These are phyloP conservation scores for Chlamydomonas incerta DNA, from an alignment of 139 green algal genomes.

Conservation along the genomic window DNA sequence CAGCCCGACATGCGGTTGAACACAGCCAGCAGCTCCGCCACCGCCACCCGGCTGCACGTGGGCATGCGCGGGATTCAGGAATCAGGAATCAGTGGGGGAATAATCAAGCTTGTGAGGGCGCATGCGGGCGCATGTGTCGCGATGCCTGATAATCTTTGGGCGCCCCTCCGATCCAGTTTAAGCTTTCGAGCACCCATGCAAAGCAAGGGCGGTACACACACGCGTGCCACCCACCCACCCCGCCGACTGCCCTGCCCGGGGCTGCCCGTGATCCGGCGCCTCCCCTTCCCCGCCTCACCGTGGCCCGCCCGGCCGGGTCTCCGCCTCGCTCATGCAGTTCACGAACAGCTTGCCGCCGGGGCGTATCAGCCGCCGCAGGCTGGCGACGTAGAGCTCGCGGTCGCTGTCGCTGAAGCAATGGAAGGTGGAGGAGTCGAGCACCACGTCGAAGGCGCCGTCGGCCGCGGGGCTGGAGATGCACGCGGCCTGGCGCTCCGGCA, in stretches of 20 bases:
- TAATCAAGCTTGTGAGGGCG: too few species aligned
- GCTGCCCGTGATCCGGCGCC: too few species aligned
- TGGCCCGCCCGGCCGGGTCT: neutral
- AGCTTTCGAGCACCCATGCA: too few species aligned
- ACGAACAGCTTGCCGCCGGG: neutral
- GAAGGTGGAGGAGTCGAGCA: slow-evolving; percentile 11
- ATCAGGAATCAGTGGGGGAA: too few species aligned
- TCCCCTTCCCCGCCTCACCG: neutral
- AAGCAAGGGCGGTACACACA: too few species aligned
- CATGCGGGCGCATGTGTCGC: too few species aligned
- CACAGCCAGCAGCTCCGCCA: neutral
- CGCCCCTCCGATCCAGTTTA: too few species aligned
- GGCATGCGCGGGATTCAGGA: too few species aligned
- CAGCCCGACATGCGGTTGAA: slow-evolving; percentile 14
- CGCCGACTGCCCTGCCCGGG: too few species aligned
- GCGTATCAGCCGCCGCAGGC: neutral
- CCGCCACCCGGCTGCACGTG: neutral
- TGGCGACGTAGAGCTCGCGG: neutral
- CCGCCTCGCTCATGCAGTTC: neutral
- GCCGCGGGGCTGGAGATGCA: too few species aligned
- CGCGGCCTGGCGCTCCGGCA: neutral
- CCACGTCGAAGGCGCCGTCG: neutral
- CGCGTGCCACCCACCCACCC: too few species aligned
- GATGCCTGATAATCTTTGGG: neutral
- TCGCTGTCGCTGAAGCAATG: neutral